Evolutionary conservation across 2,329 filamentous ascomycete species (phyloP), one percentile per base, ranked within the genome.

Genomic region (Aspergillus sp.): DNA sequence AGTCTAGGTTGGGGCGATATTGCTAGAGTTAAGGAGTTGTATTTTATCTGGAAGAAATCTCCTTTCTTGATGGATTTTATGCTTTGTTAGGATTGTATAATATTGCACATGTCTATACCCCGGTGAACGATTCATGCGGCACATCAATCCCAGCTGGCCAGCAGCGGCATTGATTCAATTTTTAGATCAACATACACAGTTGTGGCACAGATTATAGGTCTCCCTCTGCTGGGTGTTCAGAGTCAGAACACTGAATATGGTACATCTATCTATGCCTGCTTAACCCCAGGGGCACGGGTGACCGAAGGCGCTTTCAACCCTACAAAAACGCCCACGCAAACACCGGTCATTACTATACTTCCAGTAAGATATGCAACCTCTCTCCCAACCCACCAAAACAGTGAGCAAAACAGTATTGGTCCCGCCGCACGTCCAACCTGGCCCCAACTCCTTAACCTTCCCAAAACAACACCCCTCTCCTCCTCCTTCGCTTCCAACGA

Each of bases 311-410:
- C 81, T 76, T 88, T 90, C 61, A 97, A 75, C 0, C 83, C 84
- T 18, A 84, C 81, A 71, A 96, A 89, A 0, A 89, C 91, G 22
- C 91, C 75, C 11, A 81, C 81, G 44, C 84, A 83, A 11, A 98
- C 93, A 1, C 81, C 85, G 5, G 89, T 74, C 79, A 98, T 96
- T 5, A 91, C 92, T 12, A 85, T 81, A 0, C 91, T 89, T 4
- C 95, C 95, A 66, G 91, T 82, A 1, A 80, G 81, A 74, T 98
- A 99, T 2, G 95, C 95, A 11, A 87, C 82, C 70, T 96, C 89
- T 47, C 95, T 82, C 0, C 95, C 95, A 6, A 91, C 93, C 95
- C 95, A 99, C 95, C 95, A 99, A 78, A 99, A 99, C 55, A 99
- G 80, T 48, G 91, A 91, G 61, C 95, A 98, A 71, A 99, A 99